Evolutionary conservation across 1,284 basidiomycete species (phyloP).

Genomic region (Pseudozyma sp.): DNA sequence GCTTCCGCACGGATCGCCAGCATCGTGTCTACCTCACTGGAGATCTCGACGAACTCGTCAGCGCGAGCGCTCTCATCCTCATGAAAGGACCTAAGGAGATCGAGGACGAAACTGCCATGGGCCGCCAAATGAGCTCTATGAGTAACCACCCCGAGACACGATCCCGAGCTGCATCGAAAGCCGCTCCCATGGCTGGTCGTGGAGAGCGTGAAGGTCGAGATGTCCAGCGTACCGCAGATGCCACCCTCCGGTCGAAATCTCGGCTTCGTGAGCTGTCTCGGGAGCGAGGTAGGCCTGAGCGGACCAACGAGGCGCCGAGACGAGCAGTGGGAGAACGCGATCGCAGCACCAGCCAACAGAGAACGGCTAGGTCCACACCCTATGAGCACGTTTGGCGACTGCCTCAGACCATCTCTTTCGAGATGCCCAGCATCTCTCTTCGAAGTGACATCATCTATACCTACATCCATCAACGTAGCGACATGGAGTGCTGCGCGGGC

Average conservation of each 20-base stretch:
- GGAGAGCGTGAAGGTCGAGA: conserved; percentile 43
- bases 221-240: conserved; percentile 36
- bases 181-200: conserved; percentile 8
- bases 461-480: conserved; percentile 68
- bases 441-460: conserved; percentile 73
- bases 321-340: conserved; percentile 27
- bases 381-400: conserved; percentile 77
- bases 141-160: conserved; percentile 12
- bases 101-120: conserved; percentile 25
- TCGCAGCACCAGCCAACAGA: conserved; percentile 73
- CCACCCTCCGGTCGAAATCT: conserved; percentile 30
- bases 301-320: conserved; percentile 27
- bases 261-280: conserved; percentile 46
- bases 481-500: conserved; percentile 70
- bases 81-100: conserved; percentile 36
- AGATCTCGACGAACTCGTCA: conserved; percentile 70
- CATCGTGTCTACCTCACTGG: conserved; percentile 82
- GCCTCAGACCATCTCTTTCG: conserved; percentile 81
- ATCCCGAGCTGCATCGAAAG: conserved; percentile 26
- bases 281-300: conserved; percentile 40
- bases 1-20: conserved; percentile 88
- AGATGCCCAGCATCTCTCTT: conserved; percentile 70
- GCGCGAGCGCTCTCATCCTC: conserved; percentile 29
- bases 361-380: conserved; percentile 20
- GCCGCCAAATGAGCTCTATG: conserved; percentile 61